Percentiles rank a stretch among this genome's conserved stretches.
Conservation (phyloP, 2,329 filamentous ascomycete species). For the Aurifilum marmelostoma region DNA sequence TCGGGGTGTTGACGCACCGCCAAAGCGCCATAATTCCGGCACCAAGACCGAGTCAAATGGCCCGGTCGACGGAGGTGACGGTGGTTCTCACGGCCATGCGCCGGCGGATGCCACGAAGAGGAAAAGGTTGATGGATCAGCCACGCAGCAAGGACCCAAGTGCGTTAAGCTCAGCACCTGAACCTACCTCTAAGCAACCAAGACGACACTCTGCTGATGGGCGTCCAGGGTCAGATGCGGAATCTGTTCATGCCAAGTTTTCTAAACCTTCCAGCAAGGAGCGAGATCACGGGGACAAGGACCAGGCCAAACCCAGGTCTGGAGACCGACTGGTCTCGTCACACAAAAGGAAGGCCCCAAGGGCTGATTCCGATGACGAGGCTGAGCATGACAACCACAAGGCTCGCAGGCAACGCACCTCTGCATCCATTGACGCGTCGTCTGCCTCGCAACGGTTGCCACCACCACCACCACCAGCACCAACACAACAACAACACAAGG, state of each 20-base stretch:
- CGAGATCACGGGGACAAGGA: constrained; percentile 22
- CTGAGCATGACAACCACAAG: constrained; percentile 56
- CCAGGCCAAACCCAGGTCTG: constrained; percentile 40
- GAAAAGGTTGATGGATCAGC: constrained; percentile 51
- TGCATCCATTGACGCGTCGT: constrained; percentile 41
- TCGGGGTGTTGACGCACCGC: constrained; percentile 39
- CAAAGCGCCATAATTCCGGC: constrained; percentile 40
- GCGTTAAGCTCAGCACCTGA: constrained; percentile 62
- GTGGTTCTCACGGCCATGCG: constrained; percentile 31
- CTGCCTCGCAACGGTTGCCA: constrained; percentile 11
- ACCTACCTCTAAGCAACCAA: constrained; percentile 53
- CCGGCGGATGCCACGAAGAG: constrained; percentile 49
- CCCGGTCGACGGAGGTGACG: constrained; percentile 32
- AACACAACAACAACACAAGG: constrained; percentile 30
- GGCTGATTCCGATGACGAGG: constrained; percentile 62
- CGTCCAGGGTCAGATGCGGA: constrained; percentile 62
- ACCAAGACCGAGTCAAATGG: constrained; percentile 43
- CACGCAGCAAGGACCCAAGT: constrained; percentile 56
- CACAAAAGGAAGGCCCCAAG: constrained; percentile 59
- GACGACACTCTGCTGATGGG: constrained; percentile 44
- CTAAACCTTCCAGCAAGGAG: constrained; percentile 51
- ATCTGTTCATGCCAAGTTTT: constrained; percentile 47
- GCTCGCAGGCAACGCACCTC: constrained; percentile 56
- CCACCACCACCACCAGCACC: not conserved
- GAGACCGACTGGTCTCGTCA: constrained; percentile 50